Conservation (phyloP, 2,329 filamentous ascomycete species). For the Colletotrichum orchidophilum region DNA sequence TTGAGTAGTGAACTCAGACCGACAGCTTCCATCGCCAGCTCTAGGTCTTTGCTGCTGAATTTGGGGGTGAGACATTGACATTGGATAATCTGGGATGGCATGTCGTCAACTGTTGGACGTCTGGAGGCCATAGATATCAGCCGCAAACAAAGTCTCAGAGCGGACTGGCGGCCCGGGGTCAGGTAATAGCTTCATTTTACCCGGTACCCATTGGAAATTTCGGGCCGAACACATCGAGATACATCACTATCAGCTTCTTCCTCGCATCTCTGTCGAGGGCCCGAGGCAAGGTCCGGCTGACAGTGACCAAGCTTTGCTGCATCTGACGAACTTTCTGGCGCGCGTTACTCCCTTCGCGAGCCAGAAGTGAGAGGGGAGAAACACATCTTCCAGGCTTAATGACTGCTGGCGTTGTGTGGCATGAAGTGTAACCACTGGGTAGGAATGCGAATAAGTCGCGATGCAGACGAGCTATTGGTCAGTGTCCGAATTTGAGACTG, state of each 20-base stretch:
- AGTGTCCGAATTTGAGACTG: not conserved
- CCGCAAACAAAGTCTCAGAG: not conserved
- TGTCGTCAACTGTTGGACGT: not conserved
- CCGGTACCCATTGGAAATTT: not conserved
- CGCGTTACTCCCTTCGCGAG: not conserved
- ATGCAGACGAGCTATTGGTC: not conserved
- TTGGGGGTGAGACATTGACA: not conserved
- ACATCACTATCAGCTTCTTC: not conserved
- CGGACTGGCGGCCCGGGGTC: not conserved
- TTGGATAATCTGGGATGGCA: not conserved
- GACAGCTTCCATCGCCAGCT: not conserved
- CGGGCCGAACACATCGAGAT: not conserved
- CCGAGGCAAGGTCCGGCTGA: not conserved
- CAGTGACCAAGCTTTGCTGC: too few species aligned
- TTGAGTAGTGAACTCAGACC: not conserved
- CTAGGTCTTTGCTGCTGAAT: not conserved
- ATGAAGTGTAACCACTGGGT: not conserved
- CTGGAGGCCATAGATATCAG: not conserved
- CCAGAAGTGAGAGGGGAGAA: not conserved
- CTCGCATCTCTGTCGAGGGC: too few species aligned
- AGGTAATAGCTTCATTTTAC: not conserved
- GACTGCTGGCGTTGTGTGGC: not conserved
- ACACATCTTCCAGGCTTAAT: not conserved
- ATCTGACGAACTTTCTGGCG: not conserved
- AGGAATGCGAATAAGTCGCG: not conserved